Percentiles rank a stretch among this genome's conserved stretches.
Evolutionary conservation across 495 filamentous ascomycete species (phyloP).

Genomic region (Neurospora discreta): DNA sequence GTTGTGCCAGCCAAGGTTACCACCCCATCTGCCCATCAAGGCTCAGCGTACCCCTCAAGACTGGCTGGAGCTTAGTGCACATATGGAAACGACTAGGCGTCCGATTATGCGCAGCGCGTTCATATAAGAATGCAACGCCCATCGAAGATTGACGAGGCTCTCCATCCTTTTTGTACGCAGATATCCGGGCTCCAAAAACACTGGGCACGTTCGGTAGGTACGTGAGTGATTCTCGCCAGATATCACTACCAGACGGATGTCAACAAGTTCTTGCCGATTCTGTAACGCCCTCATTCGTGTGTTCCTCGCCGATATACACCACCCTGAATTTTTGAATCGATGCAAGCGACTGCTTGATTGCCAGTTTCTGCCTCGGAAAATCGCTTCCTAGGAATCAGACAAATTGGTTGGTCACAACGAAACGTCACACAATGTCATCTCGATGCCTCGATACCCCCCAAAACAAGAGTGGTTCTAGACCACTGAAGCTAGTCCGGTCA

Average conservation of each 20-base stretch:
- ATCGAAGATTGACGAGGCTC: neutral
- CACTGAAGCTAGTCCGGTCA: slow-evolving; percentile 27
- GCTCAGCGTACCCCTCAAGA: neutral
- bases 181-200: neutral
- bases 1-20: neutral
- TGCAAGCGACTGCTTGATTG: neutral
- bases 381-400: neutral
- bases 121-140: neutral
- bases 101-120: neutral
- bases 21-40: neutral
- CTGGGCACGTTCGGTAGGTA: neutral
- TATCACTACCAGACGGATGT: neutral
- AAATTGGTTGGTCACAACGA: neutral
- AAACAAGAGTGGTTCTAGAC: slow-evolving; percentile 35
- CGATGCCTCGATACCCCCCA: slow-evolving; percentile 28
- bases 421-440: slow-evolving; percentile 30
- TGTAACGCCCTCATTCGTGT: neutral
- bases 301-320: neutral
- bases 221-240: neutral
- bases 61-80: neutral
- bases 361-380: neutral
- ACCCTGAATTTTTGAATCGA: neutral
- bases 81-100: neutral
- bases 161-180: neutral
- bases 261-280: neutral